These are phyloP conservation scores for Stephania yunnanensis DNA, from an alignment of 164 flowering plant species.

Conservation along the genomic window DNA sequence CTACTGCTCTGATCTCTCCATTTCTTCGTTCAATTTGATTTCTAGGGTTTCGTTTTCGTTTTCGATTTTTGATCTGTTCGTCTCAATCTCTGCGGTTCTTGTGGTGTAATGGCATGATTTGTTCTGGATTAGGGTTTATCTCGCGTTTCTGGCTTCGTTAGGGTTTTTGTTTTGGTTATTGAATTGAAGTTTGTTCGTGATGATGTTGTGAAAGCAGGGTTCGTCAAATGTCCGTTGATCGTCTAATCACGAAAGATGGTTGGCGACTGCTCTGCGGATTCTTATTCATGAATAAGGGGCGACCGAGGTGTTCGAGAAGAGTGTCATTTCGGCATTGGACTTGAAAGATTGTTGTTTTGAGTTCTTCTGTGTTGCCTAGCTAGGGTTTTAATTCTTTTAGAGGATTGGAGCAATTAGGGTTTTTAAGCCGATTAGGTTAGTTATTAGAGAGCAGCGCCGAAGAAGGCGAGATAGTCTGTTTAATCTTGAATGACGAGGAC, in stretches of 20 bases:
- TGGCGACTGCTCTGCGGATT: slow-evolving; percentile 30
- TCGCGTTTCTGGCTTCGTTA: not conserved
- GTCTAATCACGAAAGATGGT: slow-evolving; percentile 21
- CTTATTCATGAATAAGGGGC: slow-evolving; percentile 46
- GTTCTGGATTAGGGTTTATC: not conserved
- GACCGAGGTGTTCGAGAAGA: slow-evolving; percentile 46
- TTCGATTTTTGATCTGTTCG: no score
- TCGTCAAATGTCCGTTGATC: slow-evolving; percentile 65
- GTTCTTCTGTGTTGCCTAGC: not conserved
- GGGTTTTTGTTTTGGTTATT: not conserved
- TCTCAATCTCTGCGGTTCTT: no score
- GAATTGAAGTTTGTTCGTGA: not conserved
- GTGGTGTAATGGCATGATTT: no score
- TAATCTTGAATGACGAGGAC: slow-evolving; percentile 27
- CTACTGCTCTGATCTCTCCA: not conserved
- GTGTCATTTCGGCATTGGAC: slow-evolving; percentile 65
- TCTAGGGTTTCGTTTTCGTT: slow-evolving; percentile 1
- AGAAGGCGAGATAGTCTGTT: not conserved
- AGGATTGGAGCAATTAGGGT: not conserved
- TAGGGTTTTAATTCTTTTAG: not conserved
- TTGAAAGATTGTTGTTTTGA: slow-evolving; percentile 26
- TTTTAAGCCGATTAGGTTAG: not conserved
- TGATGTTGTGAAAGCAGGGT: slow-evolving; percentile 38
- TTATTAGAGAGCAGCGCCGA: not conserved
- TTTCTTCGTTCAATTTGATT: not conserved